Evolutionary conservation across 2,329 filamentous ascomycete species (phyloP).

Genomic region (Venturia effusa): DNA sequence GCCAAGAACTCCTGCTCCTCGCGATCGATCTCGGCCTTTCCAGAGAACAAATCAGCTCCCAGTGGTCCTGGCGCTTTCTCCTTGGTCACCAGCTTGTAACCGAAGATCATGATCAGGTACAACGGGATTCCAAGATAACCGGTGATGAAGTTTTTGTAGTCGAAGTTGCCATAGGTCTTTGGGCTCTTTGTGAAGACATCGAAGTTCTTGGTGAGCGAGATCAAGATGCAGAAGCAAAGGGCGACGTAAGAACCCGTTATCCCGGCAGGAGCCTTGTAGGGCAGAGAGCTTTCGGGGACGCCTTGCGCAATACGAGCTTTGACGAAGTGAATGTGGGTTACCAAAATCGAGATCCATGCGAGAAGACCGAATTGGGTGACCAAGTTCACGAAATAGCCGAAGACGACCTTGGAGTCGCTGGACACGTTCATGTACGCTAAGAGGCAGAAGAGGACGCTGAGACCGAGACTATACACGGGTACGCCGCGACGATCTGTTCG

Average conservation of each 20-base stretch:
- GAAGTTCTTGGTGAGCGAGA: slow-evolving; percentile 67
- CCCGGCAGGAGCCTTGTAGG: slow-evolving; percentile 62
- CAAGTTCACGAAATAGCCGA: slow-evolving; percentile 38
- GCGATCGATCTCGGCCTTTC: slow-evolving; percentile 62
- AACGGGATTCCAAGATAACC: slow-evolving; percentile 66
- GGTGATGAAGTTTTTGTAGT: slow-evolving; percentile 68
- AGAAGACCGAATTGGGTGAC: slow-evolving; percentile 30
- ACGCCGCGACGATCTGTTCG: slow-evolving; percentile 62
- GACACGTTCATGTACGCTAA: slow-evolving; percentile 50
- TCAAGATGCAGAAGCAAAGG: slow-evolving; percentile 59
- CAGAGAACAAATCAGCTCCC: slow-evolving; percentile 58
- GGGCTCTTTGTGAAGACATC: slow-evolving; percentile 47
- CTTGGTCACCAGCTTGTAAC: slow-evolving; percentile 50
- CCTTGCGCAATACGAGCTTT: slow-evolving; percentile 34
- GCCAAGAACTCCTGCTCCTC: slow-evolving; percentile 62
- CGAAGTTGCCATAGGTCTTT: slow-evolving; percentile 38
- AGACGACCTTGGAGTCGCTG: slow-evolving; percentile 30
- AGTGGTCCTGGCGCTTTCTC: slow-evolving; percentile 45
- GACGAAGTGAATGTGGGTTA: slow-evolving; percentile 39
- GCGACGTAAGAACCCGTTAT: slow-evolving; percentile 57
- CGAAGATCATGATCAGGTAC: slow-evolving; percentile 58
- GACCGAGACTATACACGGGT: slow-evolving; percentile 52
- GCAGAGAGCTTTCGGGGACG: slow-evolving; percentile 31
- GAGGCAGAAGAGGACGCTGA: slow-evolving; percentile 51
- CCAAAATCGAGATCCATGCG: slow-evolving; percentile 39